A percentile compares a stretch with the other conserved stretches of the same genome.
These are phyloP conservation scores for Penicillium canariense DNA, from an alignment of 495 filamentous ascomycete species.

Conservation along the genomic window DNA sequence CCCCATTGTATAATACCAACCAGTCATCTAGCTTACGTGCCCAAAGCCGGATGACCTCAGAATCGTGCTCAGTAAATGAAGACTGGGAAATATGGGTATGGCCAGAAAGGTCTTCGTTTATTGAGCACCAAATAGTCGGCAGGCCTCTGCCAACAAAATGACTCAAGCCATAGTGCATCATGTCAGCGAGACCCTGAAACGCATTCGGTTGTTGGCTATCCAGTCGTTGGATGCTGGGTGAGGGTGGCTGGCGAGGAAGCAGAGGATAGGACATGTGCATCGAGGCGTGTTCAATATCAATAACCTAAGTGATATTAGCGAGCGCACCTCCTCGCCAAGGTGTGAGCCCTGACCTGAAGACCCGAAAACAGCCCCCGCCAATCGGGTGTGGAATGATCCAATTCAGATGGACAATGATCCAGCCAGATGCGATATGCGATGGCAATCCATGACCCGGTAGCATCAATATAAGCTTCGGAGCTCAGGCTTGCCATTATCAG, in stretches of 20 bases:
- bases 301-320: constrained; percentile 27
- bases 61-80: constrained; percentile 35
- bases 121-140: constrained; percentile 41
- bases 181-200: constrained; percentile 36
- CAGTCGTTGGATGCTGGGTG: constrained; percentile 23
- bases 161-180: constrained; percentile 42
- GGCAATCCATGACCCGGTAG: constrained; percentile 41
- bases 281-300: constrained; percentile 44
- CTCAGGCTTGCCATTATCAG: constrained; percentile 43
- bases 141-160: constrained; percentile 41
- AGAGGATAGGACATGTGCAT: constrained; percentile 43
- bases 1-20: constrained; percentile 38
- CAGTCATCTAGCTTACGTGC: constrained; percentile 38
- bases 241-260: constrained; percentile 34
- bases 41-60: constrained; percentile 37
- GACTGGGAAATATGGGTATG: constrained; percentile 10
- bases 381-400: constrained; percentile 23
- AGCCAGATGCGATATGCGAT: constrained; percentile 40
- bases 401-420: constrained; percentile 27
- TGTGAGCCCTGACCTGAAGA: constrained; percentile 28
- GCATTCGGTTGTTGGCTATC: constrained; percentile 31
- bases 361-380: constrained; percentile 40
- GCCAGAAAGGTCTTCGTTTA: constrained; percentile 24
- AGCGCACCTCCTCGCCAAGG: background rate
- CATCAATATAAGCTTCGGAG: constrained; percentile 37